Percentiles rank a stretch among this genome's conserved stretches.
Conservation (phyloP, 495 filamentous ascomycete genomes). For the Neurospora africana region DNA sequence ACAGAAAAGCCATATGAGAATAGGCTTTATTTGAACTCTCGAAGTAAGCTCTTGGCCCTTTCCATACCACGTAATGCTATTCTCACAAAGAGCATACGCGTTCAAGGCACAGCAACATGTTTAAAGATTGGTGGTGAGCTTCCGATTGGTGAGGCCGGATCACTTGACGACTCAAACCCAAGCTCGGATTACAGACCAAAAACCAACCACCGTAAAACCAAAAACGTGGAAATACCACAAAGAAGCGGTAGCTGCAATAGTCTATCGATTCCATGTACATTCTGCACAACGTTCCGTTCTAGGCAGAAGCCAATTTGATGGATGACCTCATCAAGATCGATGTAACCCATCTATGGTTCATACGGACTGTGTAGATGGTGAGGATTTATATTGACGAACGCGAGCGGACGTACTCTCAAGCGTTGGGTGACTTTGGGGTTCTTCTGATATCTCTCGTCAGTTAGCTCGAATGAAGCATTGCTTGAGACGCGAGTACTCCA, state of each 20-base stretch:
- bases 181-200: neutral
- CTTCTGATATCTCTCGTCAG: neutral
- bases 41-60: neutral
- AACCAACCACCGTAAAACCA: neutral
- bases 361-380: neutral
- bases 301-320: neutral
- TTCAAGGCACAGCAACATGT: neutral
- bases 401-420: neutral
- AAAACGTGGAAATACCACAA: neutral
- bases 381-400: neutral
- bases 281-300: neutral
- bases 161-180: neutral
- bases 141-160: neutral
- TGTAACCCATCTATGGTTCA: neutral
- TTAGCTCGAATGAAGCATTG: neutral
- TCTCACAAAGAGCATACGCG: neutral
- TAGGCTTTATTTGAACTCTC: neutral
- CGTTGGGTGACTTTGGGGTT: neutral
- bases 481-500: neutral
- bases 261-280: neutral
- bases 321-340: neutral
- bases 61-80: neutral
- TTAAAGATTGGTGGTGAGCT: neutral
- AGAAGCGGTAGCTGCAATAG: neutral
- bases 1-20: neutral